Conservation (phyloP, 306 rosid genomes). For the Lithocarpus polystachyus region DNA sequence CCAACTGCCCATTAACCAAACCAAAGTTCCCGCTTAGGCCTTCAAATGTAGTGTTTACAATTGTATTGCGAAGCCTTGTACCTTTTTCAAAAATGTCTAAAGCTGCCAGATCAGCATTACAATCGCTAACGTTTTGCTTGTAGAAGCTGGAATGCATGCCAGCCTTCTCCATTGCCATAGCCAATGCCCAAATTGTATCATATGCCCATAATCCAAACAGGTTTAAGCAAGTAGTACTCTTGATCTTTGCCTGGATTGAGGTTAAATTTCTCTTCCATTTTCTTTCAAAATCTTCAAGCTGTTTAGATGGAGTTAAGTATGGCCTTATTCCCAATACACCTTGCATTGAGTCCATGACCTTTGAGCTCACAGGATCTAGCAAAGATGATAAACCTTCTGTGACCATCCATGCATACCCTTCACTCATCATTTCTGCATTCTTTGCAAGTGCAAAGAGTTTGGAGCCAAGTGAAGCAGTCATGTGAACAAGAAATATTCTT, state of each 20-base stretch:
- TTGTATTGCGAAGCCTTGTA: background rate
- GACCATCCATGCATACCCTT: slow-evolving; percentile 26
- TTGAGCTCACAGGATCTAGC: slow-evolving; percentile 2
- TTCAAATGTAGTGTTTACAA: slow-evolving; percentile 1
- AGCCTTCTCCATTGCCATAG: slow-evolving; percentile 17
- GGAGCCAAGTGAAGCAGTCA: slow-evolving; percentile 16
- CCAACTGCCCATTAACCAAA: slow-evolving; percentile 27
- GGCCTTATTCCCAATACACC: slow-evolving; percentile 47
- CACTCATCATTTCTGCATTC: slow-evolving; percentile 19
- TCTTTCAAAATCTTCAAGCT: slow-evolving; percentile 14
- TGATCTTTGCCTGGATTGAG: background rate
- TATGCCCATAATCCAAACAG: slow-evolving; percentile 40
- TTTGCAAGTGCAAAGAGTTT: slow-evolving; percentile 28
- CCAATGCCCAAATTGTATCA: slow-evolving; percentile 35
- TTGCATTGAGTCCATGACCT: slow-evolving; percentile 31
- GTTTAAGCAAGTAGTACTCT: background rate
- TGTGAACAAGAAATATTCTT: slow-evolving; percentile 36
- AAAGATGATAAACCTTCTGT: slow-evolving; percentile 22
- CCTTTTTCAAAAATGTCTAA: slow-evolving; percentile 14
- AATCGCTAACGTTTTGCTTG: background rate
- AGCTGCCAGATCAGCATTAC: slow-evolving; percentile 3
- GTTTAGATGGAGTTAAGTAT: background rate
- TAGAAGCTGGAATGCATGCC: background rate
- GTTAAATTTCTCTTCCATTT: slow-evolving; percentile 2
- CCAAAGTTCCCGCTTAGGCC: slow-evolving; percentile 28